Percentiles rank a stretch among this genome's conserved stretches.
Evolutionary conservation across 163 green algal genomes (phyloP).

Genomic region (Chlamydomonas reinhardtii): DNA sequence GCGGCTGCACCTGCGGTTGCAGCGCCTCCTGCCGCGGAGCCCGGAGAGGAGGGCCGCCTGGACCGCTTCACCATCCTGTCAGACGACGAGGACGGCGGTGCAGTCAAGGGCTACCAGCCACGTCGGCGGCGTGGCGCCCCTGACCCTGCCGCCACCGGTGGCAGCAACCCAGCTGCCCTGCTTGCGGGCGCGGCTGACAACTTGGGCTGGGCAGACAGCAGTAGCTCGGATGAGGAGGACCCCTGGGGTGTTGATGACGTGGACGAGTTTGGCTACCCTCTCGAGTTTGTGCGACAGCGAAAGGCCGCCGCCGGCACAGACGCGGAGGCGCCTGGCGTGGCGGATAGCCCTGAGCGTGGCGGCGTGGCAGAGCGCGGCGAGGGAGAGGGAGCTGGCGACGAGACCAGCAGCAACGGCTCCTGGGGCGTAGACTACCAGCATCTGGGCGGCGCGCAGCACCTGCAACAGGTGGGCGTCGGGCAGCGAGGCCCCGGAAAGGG

Average conservation of each 20-base stretch:
- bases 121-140: no score
- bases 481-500: no score
- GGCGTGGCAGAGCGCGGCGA: no score
- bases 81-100: not conserved
- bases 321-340: not conserved
- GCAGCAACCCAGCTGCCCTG: not conserved
- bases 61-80: not conserved
- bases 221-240: conserved; percentile 2
- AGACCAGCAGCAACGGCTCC: conserved; percentile 3
- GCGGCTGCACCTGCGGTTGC: no score
- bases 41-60: no score
- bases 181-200: not conserved
- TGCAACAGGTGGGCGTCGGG: not conserved
- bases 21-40: no score
- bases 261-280: conserved; percentile 36
- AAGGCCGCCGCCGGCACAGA: not conserved
- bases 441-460: not conserved
- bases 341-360: not conserved
- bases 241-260: conserved; percentile 1
- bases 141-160: no score
- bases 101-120: not conserved
- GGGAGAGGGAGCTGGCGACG: not conserved
- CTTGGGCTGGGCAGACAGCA: not conserved
- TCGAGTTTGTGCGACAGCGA: not conserved
- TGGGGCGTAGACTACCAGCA: not conserved